Evolutionary conservation across 805 yeast species (phyloP).

Genomic region (Danielozyma ontarioensis): DNA sequence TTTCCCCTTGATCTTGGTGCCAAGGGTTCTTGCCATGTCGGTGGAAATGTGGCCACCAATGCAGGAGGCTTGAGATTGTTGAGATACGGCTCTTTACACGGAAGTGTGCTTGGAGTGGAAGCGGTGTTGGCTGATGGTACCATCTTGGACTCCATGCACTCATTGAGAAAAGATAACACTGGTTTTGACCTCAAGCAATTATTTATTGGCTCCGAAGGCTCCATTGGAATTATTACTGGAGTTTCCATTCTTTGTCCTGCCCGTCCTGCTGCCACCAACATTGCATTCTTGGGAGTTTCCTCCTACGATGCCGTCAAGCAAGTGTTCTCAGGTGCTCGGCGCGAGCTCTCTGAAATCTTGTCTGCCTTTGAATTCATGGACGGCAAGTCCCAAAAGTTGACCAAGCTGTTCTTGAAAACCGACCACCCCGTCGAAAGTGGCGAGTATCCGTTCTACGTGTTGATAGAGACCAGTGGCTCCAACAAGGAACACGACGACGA

Average conservation of each 20-base stretch:
- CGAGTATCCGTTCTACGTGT: constrained; percentile 80
- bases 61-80: constrained; percentile 91
- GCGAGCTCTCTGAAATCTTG: constrained; percentile 75
- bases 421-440: constrained; percentile 74
- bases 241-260: constrained; percentile 87
- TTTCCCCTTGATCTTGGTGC: constrained; percentile 96
- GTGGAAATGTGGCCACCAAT: constrained; percentile 92
- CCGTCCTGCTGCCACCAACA: constrained; percentile 79
- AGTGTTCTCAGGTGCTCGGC: constrained; percentile 72
- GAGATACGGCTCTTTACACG: constrained; percentile 90
- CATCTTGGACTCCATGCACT: constrained; percentile 69
- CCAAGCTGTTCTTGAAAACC: constrained; percentile 53
- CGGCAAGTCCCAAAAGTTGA: constrained; percentile 55
- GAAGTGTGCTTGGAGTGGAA: constrained; percentile 85
- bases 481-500: constrained; percentile 89
- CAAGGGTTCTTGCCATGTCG: constrained; percentile 93
- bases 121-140: constrained; percentile 91
- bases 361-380: constrained; percentile 97
- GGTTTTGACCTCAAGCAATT: constrained; percentile 91
- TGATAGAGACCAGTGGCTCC: constrained; percentile 96
- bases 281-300: constrained; percentile 80
- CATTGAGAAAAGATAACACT: constrained; percentile 90
- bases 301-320: constrained; percentile 80
- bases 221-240: constrained; percentile 86
- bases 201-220: constrained; percentile 92